Conservation (phyloP, 768 basidiomycete species). For the Suillus occidentalis region DNA sequence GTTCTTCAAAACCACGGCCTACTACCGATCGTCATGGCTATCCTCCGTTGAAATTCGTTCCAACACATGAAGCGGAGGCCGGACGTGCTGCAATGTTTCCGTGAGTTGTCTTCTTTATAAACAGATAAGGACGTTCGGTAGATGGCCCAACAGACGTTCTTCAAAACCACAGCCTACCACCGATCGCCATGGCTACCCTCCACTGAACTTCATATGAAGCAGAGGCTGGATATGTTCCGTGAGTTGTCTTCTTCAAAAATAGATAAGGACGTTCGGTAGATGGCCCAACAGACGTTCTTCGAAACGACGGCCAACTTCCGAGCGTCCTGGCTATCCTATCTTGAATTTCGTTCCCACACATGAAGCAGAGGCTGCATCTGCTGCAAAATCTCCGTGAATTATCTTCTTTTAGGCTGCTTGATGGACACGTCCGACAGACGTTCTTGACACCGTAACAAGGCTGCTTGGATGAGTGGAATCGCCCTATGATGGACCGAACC, state of each 20-base stretch:
- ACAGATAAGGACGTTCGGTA: not conserved
- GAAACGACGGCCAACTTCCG: not conserved
- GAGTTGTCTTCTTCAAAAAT: not conserved
- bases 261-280: not conserved
- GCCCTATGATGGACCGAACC: not conserved
- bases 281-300: not conserved
- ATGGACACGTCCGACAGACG: not conserved
- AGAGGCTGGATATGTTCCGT: constrained; percentile 23
- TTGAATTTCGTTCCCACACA: constrained; percentile 25
- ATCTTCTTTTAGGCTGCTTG: not conserved
- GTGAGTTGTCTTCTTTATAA: not conserved
- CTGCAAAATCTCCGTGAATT: constrained; percentile 21
- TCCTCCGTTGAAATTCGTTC: constrained; percentile 24
- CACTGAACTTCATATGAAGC: constrained; percentile 27
- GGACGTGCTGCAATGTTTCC: too few species aligned
- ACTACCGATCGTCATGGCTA: not conserved
- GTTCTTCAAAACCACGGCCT: not conserved
- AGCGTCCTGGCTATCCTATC: constrained; percentile 12
- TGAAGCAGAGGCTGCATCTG: constrained; percentile 29
- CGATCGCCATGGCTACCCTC: constrained; percentile 7
- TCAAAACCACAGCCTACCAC: not conserved
- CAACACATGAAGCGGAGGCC: constrained; percentile 25
- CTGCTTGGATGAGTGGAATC: not conserved
- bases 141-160: not conserved
- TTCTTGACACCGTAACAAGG: not conserved